A percentile compares a stretch with the other conserved stretches of the same genome.
phyloP scores from a whole-genome alignment of 352 stramenopile genomes.

The Globisporangium lucens region DNA sequence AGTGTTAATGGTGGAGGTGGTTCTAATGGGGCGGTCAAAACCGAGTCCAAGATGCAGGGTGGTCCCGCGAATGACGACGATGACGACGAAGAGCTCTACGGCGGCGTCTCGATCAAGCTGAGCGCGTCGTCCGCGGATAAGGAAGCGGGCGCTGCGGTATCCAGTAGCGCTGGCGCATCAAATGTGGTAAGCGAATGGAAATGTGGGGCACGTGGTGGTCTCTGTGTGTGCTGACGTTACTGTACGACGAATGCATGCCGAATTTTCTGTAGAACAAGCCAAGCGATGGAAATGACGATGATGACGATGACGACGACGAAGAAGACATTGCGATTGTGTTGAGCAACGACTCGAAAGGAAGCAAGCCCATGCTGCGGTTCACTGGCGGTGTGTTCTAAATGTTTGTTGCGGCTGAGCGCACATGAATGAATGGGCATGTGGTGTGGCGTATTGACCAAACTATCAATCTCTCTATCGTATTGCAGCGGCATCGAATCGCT shows the following conservation, averaged over 20 bases:
- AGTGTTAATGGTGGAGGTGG: background rate
- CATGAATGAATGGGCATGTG: background rate
- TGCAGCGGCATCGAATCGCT: constrained; percentile 49
- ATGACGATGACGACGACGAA: constrained; percentile 81
- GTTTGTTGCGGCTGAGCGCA: background rate
- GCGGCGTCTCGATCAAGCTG: constrained; percentile 71
- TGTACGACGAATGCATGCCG: background rate
- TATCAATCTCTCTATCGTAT: background rate
- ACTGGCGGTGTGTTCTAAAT: constrained; percentile 33
- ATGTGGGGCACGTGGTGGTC: background rate
- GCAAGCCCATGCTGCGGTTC: constrained; percentile 78
- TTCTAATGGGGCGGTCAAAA: background rate
- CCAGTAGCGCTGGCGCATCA: constrained; percentile 4
- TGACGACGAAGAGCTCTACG: constrained; percentile 79
- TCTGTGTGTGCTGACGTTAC: background rate
- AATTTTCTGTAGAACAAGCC: constrained; percentile 3
- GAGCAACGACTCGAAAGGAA: constrained; percentile 50
- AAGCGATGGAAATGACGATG: constrained; percentile 34
- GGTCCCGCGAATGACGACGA: constrained; percentile 23
- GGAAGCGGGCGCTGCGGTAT: constrained; percentile 12
- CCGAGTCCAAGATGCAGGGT: background rate
- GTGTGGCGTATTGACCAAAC: too few species aligned
- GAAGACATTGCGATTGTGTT: constrained; percentile 84
- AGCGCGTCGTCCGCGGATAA: constrained; percentile 26
- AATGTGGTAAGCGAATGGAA: background rate